Evolutionary conservation across 2,329 filamentous ascomycete genomes (phyloP).

Genomic region (Penicillium sp.): DNA sequence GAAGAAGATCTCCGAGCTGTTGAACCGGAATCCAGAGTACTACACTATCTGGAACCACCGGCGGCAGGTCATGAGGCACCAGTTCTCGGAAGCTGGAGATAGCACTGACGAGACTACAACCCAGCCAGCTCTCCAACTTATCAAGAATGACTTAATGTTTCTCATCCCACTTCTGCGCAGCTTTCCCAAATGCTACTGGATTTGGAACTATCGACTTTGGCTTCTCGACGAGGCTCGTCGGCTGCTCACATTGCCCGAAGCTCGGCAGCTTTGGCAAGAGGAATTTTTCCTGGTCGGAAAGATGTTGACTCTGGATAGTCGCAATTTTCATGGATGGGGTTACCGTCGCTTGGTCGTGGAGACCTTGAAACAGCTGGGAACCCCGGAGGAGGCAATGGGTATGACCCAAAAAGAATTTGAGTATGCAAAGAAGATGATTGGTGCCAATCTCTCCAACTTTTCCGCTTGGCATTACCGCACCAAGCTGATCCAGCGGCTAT

Average conservation of each 20-base stretch:
- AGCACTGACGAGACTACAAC: constrained; percentile 38
- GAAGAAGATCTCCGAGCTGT: constrained; percentile 45
- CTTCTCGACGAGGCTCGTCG: constrained; percentile 70
- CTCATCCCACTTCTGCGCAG: constrained; percentile 80
- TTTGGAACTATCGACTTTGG: constrained; percentile 96
- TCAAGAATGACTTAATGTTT: constrained; percentile 76
- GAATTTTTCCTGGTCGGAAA: constrained; percentile 82
- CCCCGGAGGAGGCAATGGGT: constrained; percentile 46
- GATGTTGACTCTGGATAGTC: constrained; percentile 81
- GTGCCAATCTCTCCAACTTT: constrained; percentile 86
- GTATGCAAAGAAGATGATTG: constrained; percentile 89
- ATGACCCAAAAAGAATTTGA: constrained; percentile 80
- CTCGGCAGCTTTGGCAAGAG: constrained; percentile 74
- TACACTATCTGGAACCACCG: constrained; percentile 57
- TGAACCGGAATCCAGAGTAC: constrained; percentile 50
- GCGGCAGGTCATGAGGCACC: constrained; percentile 67
- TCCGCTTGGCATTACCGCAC: constrained; percentile 94
- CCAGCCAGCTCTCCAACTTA: constrained; percentile 51
- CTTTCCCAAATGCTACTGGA: constrained; percentile 98
- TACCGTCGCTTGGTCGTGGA: constrained; percentile 79
- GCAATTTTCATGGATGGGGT: constrained; percentile 97
- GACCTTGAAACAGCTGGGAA: constrained; percentile 65
- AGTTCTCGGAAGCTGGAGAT: constrained; percentile 45
- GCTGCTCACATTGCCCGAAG: constrained; percentile 57
- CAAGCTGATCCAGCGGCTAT: constrained; percentile 74